Evolutionary conservation across 176 grass and related monocot species (phyloP).

Genomic region (Melocanna baccifera): DNA sequence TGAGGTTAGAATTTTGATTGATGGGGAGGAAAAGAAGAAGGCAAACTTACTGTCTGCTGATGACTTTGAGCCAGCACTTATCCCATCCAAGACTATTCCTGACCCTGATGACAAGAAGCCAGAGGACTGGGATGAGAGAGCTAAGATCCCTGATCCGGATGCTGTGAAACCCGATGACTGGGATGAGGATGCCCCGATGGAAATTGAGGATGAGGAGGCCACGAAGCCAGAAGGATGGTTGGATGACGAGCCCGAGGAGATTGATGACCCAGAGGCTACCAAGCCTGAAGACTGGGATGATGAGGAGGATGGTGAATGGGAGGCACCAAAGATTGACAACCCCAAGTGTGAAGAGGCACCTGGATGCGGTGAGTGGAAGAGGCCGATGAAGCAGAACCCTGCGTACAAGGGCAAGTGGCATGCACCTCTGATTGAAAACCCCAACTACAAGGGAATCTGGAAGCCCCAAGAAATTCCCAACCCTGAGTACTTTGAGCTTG

Average conservation of each 20-base stretch:
- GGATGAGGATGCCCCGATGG: conserved; percentile 94
- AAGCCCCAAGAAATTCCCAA: conserved; percentile 95
- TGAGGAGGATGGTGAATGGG: conserved; percentile 98
- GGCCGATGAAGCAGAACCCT: conserved; percentile 85
- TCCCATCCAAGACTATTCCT: conserved; percentile 86
- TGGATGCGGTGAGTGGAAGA: conserved; percentile 98
- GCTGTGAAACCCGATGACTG: conserved; percentile 91
- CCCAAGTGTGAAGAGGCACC: conserved; percentile 89
- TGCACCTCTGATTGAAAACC: conserved; percentile 87
- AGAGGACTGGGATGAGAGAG: conserved; percentile 95
- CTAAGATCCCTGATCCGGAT: conserved; percentile 76
- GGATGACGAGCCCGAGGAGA: conserved; percentile 93
- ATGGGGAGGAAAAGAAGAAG: conserved; percentile 88
- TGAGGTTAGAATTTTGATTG: conserved; percentile 79
- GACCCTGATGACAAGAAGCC: conserved; percentile 99
- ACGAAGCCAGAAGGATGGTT: conserved; percentile 92
- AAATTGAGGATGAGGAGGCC: conserved; percentile 85
- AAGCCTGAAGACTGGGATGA: conserved; percentile 99
- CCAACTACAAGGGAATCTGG: conserved; percentile 95
- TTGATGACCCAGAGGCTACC: conserved; percentile 77
- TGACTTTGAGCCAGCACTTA: conserved; percentile 84
- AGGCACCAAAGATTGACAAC: conserved; percentile 87
- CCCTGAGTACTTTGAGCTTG: conserved; percentile 91
- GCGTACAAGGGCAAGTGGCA: conserved; percentile 98
- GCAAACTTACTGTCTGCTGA: conserved; percentile 78